Percentiles rank a stretch among this genome's conserved stretches.
These are phyloP conservation scores for Tilletia caries DNA, from an alignment of 1,284 basidiomycete species.

Conservation along the genomic window DNA sequence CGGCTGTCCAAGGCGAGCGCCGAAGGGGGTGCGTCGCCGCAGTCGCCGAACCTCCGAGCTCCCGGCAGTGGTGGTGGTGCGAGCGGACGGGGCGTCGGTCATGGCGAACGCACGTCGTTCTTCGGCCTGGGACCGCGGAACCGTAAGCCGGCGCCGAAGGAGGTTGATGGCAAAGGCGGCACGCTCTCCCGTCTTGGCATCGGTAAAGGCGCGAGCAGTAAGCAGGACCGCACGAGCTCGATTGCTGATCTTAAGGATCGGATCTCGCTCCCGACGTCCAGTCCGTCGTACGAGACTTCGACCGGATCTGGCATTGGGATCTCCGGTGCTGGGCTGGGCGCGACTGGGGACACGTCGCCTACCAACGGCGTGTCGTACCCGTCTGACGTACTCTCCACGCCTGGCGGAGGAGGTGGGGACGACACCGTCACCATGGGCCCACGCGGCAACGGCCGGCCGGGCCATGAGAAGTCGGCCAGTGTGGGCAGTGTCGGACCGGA, in stretches of 20 bases:
- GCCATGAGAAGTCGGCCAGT: conserved; percentile 22
- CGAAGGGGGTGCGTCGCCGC: background rate
- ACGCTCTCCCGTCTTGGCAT: conserved; percentile 42
- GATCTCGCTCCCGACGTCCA: conserved; percentile 48
- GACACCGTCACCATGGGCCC: no score
- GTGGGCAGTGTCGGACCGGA: conserved; percentile 20
- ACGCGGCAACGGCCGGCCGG: background rate
- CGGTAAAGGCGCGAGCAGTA: background rate
- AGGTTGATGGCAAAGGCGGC: conserved; percentile 24
- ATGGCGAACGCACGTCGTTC: conserved; percentile 41
- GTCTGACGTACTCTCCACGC: no score
- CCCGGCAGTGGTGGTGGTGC: conserved; percentile 6
- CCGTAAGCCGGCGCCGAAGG: conserved; percentile 36
- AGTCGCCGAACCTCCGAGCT: background rate
- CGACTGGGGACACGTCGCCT: background rate
- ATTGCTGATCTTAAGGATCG: conserved; percentile 39
- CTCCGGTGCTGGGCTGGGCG: conserved; percentile 20
- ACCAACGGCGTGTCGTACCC: background rate
- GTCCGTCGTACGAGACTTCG: conserved; percentile 43
- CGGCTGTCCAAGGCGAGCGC: conserved; percentile 3
- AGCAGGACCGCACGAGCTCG: conserved; percentile 26
- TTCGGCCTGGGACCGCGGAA: conserved; percentile 36
- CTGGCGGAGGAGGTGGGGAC: no score
- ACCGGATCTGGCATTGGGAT: conserved; percentile 19
- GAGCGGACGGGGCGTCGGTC: conserved; percentile 18